Evolutionary conservation across 208 protist species (phyloP), one percentile per base, ranked within the genome.

Genomic region (Lotmaria passim): DNA sequence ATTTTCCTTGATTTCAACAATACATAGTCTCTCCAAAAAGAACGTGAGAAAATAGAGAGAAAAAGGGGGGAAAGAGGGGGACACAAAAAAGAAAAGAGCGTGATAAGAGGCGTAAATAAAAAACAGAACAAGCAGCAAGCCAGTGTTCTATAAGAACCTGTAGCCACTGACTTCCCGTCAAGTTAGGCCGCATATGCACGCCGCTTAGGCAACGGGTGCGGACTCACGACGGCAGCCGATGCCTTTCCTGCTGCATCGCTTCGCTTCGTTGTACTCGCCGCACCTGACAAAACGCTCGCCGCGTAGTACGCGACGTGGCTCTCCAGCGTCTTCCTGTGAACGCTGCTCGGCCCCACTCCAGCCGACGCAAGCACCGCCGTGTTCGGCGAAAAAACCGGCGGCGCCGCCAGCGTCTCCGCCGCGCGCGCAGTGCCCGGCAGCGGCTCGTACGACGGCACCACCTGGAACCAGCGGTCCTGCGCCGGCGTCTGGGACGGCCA

Each of bases 351-450:
- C 23, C 75, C 52, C 10, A 69, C 79, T 43, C 82, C 62, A n/a
- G 70, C 55, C 14, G 55, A 55, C 24, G 62, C 61, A 0, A 76
- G 62, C 41, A 83, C 57, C 0, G 73, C 50, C 7, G 85, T 77
- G 72, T 81, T 93, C 5, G 61, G 76, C 19, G 79, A 52, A 52
- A 89, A 85, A 44, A 48, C 58, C 0, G 85, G 88, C 10, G 72
- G 47, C 19, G 53, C 60, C 0, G 75, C 51, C 7, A 58, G 46
- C 21, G 75, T 59, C 52, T 78, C 79, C 1, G 64, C 47, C 26
- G 83, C 84, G n/a, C 81, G 75, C 48, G 78, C 59, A 7, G 86
- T 93, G 17, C 90, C 90, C 10, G 90, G 90, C 46, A 95, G 81
- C 34, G 90, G 90, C 53, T 89, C 83, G 78, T 86, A 89, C 11